Evolutionary conservation across 176 grass and related monocot genomes (phyloP).

Genomic region (Carex myosuroides): DNA sequence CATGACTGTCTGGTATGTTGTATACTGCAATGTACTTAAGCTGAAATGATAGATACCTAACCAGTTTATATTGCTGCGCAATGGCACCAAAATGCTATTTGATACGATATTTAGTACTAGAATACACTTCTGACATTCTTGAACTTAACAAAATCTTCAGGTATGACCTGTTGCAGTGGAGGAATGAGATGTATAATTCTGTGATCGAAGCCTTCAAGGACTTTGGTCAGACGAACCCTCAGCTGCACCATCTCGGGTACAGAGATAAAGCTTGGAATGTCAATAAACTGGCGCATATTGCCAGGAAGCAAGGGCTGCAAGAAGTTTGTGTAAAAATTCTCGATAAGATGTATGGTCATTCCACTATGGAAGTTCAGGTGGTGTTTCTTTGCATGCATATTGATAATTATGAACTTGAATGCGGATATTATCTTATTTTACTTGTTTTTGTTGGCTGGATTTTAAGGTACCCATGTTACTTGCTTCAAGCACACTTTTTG

Average conservation of each 20-base stretch:
- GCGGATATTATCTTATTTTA: constrained; percentile 7
- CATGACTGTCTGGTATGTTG: constrained; percentile 70
- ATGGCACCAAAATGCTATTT: neutral
- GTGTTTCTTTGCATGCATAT: constrained; percentile 18
- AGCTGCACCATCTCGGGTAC: constrained; percentile 98
- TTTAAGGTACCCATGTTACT: neutral
- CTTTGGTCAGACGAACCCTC: constrained; percentile 76
- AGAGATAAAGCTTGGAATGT: constrained; percentile 99
- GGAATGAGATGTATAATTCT: constrained; percentile 99
- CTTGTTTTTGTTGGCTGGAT: neutral
- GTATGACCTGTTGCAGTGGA: constrained; percentile 97
- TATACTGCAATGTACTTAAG: neutral
- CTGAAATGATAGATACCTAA: neutral
- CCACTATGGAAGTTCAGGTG: constrained; percentile 99
- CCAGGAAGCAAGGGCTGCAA: constrained; percentile 91
- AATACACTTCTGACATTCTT: neutral
- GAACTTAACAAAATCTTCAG: neutral
- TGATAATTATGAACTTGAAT: neutral
- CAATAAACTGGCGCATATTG: constrained; percentile 93
- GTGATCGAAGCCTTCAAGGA: constrained; percentile 99
- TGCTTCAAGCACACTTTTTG: neutral
- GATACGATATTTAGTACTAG: neutral
- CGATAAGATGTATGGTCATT: constrained; percentile 98
- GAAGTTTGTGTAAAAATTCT: constrained; percentile 98
- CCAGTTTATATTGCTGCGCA: neutral